A percentile compares a stretch with the other conserved stretches of the same genome.
Evolutionary conservation across 257 asterid species (phyloP).

Genomic region (Solanum chaucha): DNA sequence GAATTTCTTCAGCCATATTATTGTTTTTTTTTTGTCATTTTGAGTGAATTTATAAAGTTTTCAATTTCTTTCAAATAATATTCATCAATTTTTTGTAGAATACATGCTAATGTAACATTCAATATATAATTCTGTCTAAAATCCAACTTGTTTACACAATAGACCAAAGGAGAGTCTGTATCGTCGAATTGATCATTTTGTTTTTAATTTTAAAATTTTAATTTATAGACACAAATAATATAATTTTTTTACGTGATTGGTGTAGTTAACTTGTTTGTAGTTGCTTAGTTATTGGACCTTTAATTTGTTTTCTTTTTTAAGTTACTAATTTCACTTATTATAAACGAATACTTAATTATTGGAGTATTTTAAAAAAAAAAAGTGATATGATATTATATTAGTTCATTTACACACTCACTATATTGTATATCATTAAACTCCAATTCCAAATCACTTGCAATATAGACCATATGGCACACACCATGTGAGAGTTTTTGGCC

Average conservation of each 20-base stretch:
- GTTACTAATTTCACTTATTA: neutral
- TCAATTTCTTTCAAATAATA: neutral
- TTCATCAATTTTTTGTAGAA: neutral
- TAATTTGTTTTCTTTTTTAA: neutral
- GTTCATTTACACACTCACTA: neutral
- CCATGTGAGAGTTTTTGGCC: too few species aligned
- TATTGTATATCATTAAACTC: neutral
- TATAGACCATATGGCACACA: too few species aligned
- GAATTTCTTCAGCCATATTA: neutral
- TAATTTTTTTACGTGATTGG: neutral
- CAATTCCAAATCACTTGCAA: neutral
- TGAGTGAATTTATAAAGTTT: neutral
- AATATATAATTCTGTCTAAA: neutral
- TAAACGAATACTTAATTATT: too few species aligned
- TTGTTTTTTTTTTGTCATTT: neutral
- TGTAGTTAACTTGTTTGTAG: neutral
- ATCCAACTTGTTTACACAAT: neutral
- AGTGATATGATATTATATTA: too few species aligned
- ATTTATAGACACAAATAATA: neutral
- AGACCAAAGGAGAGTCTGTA: neutral
- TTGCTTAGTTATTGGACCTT: neutral
- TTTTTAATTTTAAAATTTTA: neutral
- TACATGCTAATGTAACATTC: neutral
- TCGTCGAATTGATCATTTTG: neutral
- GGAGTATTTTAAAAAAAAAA: neutral